Base-by-base conservation (phyloP, 257 asterid species). In the Linaria vulgaris region DNA sequence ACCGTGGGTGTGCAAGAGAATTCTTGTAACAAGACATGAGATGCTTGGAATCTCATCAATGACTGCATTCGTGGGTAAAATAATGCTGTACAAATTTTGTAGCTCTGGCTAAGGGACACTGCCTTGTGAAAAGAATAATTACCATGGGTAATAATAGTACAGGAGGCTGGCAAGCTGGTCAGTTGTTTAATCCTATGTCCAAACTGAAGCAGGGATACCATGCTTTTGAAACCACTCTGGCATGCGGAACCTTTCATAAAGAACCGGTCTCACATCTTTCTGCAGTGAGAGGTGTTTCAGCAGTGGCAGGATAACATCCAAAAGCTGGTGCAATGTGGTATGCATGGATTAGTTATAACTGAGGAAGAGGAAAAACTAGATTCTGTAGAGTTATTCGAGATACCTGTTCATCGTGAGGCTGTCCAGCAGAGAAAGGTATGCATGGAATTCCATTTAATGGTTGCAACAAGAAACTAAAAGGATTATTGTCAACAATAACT, bases 391-490 rank as follows among this genome's bases (percentile, higher is more conserved):
- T 46, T 48, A 30, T 54, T 16, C 12, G 53, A 20, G 49, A 21
- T 71, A 92, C 97, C 95, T 89, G 96, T 22, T 78, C 79, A 59
- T 92, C 97, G 14, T 79, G 88, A 2, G 95, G 95, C 66, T 92
- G 96, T 41, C 78, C 80, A 9, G 83, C 80, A 69, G 83, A 71
- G 69, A 79, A 79, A 22, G 83, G 83, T 55, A 86, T 74, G 76
- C 98, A 89, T 3, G 99, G 99, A 69, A 89, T 87, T 66, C 99
- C 99, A 65, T 92, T 92, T 45, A 80, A 65, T 48, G 99, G 99
- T 78, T 92, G 99, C 79, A 88, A 73, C 70, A 92, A 71, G 85
- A 92, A 92, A 78, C 99, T 92, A 68, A 89, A 92, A 2, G 99
- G 97, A 70, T 92, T 87, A 72, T 92, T 92, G 82, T 92, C 99